Evolutionary conservation across 164 flowering plant species (phyloP).

Genomic region (Malania oleifera): DNA sequence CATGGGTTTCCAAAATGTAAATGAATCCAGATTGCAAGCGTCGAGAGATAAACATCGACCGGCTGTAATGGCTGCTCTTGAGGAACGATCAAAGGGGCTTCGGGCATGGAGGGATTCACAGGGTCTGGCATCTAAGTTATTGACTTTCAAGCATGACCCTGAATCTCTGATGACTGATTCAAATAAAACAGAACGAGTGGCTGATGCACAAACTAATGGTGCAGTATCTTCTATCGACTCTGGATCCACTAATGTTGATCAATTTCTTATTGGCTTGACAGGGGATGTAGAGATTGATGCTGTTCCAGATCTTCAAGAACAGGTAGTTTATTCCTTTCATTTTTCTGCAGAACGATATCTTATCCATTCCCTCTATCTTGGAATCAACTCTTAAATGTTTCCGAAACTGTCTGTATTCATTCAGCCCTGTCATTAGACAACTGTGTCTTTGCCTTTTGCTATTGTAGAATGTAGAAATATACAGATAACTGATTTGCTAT

Average conservation of each 20-base stretch:
- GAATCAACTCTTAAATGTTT: not conserved
- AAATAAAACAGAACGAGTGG: slow-evolving; percentile 22
- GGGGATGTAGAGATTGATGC: slow-evolving; percentile 43
- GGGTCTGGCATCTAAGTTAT: slow-evolving; percentile 78
- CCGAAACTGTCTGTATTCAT: not conserved
- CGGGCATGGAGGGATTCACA: slow-evolving; percentile 61
- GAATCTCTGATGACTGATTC: slow-evolving; percentile 40
- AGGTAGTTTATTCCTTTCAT: slow-evolving; percentile 32
- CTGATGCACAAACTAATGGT: slow-evolving; percentile 27
- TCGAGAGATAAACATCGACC: slow-evolving; percentile 80
- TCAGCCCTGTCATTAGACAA: not conserved
- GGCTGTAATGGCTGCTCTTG: slow-evolving; percentile 51
- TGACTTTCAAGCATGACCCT: slow-evolving; percentile 71
- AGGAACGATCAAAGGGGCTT: slow-evolving; percentile 81
- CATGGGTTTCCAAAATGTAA: slow-evolving; percentile 89
- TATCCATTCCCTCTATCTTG: slow-evolving; percentile 1
- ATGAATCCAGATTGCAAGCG: slow-evolving; percentile 63
- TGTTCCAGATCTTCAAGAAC: slow-evolving; percentile 54
- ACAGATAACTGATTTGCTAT: too few relatives aligned
- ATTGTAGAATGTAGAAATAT: too few relatives aligned
- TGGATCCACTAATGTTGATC: slow-evolving; percentile 36
- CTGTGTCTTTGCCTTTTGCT: too few relatives aligned
- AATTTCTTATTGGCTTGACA: slow-evolving; percentile 27
- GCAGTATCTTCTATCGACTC: slow-evolving; percentile 28
- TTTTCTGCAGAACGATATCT: not conserved